Base-by-base conservation (phyloP, 179 eudicot species). In the Silene noctiflora region DNA sequence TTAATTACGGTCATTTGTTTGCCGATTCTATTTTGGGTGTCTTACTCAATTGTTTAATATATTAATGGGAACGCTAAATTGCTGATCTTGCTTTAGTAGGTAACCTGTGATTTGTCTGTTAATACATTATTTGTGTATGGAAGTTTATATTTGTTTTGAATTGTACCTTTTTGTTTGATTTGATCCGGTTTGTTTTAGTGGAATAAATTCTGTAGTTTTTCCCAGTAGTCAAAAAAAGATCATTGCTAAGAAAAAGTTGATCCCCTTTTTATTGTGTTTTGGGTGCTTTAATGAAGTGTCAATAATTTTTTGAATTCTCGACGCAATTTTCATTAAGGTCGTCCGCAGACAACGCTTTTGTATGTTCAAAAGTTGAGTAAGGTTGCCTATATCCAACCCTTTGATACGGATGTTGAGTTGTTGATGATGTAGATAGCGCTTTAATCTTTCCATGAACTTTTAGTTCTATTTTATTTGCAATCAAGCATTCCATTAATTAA, bases 391-490 rank as follows among this genome's bases (percentile, higher is more conserved):
- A 11, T 48, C 56, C 56, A 11, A 48, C 56, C 56, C 56, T 14
- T 14, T 48, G 4, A 11, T 35, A 35, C 42, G 8, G 42, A 35
- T 35, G 42, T 35, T 35, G 7, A 35, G 1, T 35, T 35, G 9
- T 35, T 35, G 42, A 33, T 33, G 35, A 35, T 35, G 7, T 35
- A 35, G 42, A 29, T 29, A 29, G 33, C 46, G 46, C 10, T 39
- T 39, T 39, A 39, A 6, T 39, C 11, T 55, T 53, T 20, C 35
- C 63, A 66, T 69, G 17, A 66, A 66, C 59, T 67, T 53, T 75
- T 74, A 14, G n/a, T 8, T 75, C 27, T 24, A 44, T 22, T 59
- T 44, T 27, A 29, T 31, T 33, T 73, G 66, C 17, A 48, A 58
- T 59, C 58, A 60, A 55, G 25, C 10, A 46, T 4, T 46, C 76